A percentile compares a stretch with the other conserved stretches of the same genome.
Evolutionary conservation across 1,284 basidiomycete genomes (phyloP).

Genomic region (Neotropicomus parvogracilis): DNA sequence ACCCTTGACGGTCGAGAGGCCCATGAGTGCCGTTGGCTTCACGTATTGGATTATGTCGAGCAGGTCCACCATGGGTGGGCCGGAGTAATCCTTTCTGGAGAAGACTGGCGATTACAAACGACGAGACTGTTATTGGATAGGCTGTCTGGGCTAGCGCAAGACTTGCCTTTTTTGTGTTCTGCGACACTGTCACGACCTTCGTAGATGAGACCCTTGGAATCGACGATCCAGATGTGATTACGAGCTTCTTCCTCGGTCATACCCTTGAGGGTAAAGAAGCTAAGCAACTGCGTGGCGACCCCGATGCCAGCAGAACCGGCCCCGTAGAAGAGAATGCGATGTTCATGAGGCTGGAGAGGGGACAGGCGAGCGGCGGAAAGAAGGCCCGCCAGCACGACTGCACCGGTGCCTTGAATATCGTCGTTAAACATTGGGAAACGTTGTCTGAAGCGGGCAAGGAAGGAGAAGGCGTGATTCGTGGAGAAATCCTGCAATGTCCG

Average conservation of each 20-base stretch:
- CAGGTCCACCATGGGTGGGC: conserved; percentile 72
- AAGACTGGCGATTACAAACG: conserved; percentile 52
- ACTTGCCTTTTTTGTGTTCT: conserved; percentile 78
- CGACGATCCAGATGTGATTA: conserved; percentile 77
- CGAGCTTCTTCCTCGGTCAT: conserved; percentile 77
- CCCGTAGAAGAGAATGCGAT: conserved; percentile 89
- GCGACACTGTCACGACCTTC: conserved; percentile 61
- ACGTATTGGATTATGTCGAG: conserved; percentile 83
- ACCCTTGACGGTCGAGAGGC: conserved; percentile 83
- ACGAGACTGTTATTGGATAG: not conserved
- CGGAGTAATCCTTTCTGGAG: conserved; percentile 75
- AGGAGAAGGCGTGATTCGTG: conserved; percentile 82
- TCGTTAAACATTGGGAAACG: conserved; percentile 88
- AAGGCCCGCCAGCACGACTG: conserved; percentile 89
- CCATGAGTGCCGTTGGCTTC: conserved; percentile 87
- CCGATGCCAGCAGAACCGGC: conserved; percentile 88
- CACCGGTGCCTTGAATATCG: conserved; percentile 86
- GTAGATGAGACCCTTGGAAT: conserved; percentile 84
- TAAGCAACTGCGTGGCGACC: conserved; percentile 84
- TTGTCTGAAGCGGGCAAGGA: conserved; percentile 71
- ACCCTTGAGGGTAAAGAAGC: conserved; percentile 82
- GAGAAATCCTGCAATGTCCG: conserved; percentile 65
- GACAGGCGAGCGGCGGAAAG: conserved; percentile 83
- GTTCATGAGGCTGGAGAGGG: conserved; percentile 65
- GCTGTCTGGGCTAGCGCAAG: not conserved